phyloP scores from a whole-genome alignment of 805 yeast genomes.

The Dipodascopsis uninucleata region DNA sequence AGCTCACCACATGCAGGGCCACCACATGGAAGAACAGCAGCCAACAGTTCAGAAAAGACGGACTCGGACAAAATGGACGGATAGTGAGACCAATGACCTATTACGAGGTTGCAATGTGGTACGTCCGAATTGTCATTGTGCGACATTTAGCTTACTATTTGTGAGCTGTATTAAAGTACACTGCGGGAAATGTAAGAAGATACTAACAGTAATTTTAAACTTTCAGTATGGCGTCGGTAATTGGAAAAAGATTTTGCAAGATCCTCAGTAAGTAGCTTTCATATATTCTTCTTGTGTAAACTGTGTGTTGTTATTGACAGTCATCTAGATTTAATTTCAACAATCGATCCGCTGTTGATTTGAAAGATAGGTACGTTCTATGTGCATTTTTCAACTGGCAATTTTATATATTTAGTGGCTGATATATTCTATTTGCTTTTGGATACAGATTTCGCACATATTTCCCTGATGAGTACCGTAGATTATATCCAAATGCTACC shows the following conservation, averaged over 20 bases:
- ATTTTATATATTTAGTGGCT: neutral
- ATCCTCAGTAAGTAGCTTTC: constrained; percentile 31
- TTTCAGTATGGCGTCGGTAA: constrained; percentile 36
- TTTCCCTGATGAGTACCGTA: constrained; percentile 45
- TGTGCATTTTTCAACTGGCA: neutral
- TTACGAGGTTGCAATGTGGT: constrained; percentile 42
- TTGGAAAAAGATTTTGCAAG: constrained; percentile 46
- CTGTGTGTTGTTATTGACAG: neutral
- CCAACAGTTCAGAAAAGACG: constrained; percentile 25
- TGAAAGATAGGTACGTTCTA: constrained; percentile 36
- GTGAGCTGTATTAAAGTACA: neutral
- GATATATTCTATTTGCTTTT: neutral
- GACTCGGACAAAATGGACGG: constrained; percentile 39
- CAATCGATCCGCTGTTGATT: constrained; percentile 45
- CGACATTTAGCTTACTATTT: neutral
- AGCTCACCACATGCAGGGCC: too few species aligned
- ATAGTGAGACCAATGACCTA: constrained; percentile 42
- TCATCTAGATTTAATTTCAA: constrained; percentile 38
- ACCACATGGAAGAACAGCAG: neutral
- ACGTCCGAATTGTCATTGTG: neutral
- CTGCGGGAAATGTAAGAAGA: too few species aligned
- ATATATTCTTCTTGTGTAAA: neutral
- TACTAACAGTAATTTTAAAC: neutral
- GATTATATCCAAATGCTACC: constrained; percentile 45
- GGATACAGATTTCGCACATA: constrained; percentile 41